Evolutionary conservation across 352 stramenopile species (phyloP).

Genomic region (Pythium sp.): DNA sequence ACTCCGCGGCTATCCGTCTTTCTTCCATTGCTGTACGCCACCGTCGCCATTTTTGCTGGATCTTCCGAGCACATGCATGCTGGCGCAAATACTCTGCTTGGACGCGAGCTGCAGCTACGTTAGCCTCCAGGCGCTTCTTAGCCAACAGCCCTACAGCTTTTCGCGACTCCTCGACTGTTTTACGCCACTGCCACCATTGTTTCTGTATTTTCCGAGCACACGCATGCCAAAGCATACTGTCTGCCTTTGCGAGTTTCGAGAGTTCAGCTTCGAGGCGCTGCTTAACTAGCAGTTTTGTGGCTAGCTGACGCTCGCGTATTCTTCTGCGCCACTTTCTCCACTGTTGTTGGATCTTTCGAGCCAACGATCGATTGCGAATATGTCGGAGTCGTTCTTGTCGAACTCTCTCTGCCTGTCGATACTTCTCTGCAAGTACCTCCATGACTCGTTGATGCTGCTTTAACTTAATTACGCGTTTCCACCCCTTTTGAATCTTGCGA

Average conservation of each 20-base stretch:
- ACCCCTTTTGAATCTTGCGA: constrained; percentile 5
- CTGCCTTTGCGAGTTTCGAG: neutral
- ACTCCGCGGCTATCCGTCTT: constrained; percentile 7
- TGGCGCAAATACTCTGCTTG: neutral
- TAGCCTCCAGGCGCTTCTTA: neutral
- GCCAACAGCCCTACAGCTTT: neutral
- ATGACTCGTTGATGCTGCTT: neutral
- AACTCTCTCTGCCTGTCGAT: neutral
- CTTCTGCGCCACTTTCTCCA: constrained; percentile 14
- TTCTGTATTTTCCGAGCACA: constrained; percentile 17
- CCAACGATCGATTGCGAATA: neutral
- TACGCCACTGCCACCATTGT: too few relatives aligned
- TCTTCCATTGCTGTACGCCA: constrained; percentile 12
- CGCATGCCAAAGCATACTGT: neutral
- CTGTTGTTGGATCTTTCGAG: constrained; percentile 10
- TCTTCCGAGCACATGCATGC: constrained; percentile 1
- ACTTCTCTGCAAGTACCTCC: neutral
- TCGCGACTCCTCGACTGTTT: neutral
- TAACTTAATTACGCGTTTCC: neutral
- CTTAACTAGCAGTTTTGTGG: neutral
- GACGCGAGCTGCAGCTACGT: too few relatives aligned
- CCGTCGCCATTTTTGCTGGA: constrained; percentile 11
- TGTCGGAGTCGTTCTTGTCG: neutral
- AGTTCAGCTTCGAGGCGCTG: neutral
- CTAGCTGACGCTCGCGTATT: constrained; percentile 14